phyloP scores from a whole-genome alignment of 2,329 filamentous ascomycete species.

The Penicillium expansum region DNA sequence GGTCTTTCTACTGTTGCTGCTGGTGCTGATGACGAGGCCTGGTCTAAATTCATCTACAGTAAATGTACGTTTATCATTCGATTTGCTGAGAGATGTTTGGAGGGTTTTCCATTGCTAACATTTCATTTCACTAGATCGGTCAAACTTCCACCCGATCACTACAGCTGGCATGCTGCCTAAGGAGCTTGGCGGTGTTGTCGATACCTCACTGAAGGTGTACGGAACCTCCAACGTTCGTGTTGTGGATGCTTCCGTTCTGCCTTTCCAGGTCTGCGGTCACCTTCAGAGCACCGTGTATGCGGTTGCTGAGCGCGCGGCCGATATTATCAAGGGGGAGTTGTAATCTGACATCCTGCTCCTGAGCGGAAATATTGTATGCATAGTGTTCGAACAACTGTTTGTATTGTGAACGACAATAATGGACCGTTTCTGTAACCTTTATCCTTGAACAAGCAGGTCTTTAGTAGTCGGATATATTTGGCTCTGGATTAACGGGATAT shows the following conservation, averaged over 20 bases:
- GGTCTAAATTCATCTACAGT: constrained; percentile 24
- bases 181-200: constrained; percentile 35
- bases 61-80: constrained; percentile 19
- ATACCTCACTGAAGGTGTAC: constrained; percentile 32
- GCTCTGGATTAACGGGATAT: too few relatives aligned
- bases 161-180: constrained; percentile 35
- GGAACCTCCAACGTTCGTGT: constrained; percentile 35
- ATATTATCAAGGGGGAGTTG: constrained; percentile 27
- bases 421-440: not conserved
- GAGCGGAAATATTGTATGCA: not conserved
- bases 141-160: constrained; percentile 32
- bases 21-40: constrained; percentile 22
- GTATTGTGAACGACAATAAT: not conserved
- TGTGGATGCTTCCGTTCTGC: constrained; percentile 33
- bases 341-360: not conserved
- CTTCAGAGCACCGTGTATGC: constrained; percentile 30
- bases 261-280: constrained; percentile 30
- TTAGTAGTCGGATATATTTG: not conserved
- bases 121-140: constrained; percentile 16
- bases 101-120: not conserved
- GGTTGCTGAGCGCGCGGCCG: constrained; percentile 31
- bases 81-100: not conserved
- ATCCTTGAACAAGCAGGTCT: not conserved
- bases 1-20: constrained; percentile 19
- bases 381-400: not conserved